Base-by-base conservation (phyloP, 306 rosid genomes). In the Castanea sativa region DNA sequence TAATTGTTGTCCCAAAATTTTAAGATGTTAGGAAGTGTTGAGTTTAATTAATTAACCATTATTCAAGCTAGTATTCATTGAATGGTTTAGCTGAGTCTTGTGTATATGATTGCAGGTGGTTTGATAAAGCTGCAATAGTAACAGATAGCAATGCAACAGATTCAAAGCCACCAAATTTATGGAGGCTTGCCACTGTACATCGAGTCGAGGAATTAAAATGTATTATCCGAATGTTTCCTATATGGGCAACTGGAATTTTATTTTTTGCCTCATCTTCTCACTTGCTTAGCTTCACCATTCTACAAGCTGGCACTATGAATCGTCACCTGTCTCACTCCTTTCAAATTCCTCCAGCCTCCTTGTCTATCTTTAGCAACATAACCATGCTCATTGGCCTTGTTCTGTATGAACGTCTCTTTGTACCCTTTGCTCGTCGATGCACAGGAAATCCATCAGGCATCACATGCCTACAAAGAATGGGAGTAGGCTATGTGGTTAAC, bases 381-480 rank as follows among this genome's bases (percentile, higher is more conserved):
- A 86, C 97, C 51, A 87, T 86, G 86, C 89, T 94, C 86, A 6
- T 73, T 14, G 93, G 92, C 8, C 89, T 94, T 65, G 78, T 86
- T 61, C 76, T 92, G 3, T 94, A 94, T 21, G 98, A 90, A 25
- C 91, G 96, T 6, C 78, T 84, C 23, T 83, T 94, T 5, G 90
- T 92, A 56, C 97, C 97, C 10, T 68, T 89, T 0, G 87, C 84
- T 0, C 86, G 88, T 3, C 81, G 88, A 30, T 73, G 90, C 85
- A 91, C 98, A 0, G 18, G 61, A 19, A 90, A 88, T 71, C 91
- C 94, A 21, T 56, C 91, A 14, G 98, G 97, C 78, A 86, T 94
- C 81, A 86, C 98, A 15, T 84, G 89, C 84, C 83, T 92, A 0
- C 97, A 94, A 53, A 87, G 98, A 72, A 94, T 94, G 97, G 98